Base-by-base conservation (phyloP, 2,329 filamentous ascomycete species). In the Lasiodiplodia sp. region DNA sequence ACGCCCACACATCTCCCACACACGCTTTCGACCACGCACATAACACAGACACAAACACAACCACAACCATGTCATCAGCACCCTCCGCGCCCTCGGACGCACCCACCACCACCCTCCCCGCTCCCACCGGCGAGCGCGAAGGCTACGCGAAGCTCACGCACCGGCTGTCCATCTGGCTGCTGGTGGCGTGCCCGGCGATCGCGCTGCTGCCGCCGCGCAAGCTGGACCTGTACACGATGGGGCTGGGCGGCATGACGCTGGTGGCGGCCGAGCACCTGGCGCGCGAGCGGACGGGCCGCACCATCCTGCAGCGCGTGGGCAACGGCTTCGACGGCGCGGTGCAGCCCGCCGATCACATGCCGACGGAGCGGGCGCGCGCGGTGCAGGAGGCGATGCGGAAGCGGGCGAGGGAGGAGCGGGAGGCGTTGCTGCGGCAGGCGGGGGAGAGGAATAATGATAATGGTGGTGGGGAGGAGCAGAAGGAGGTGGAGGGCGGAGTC, bases 201-300 rank as follows among this genome's bases (percentile, higher is more conserved):
- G 83, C 84, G 58, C 74, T 84, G 18, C 78, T 90, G 11, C 88
- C 88, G 11, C 88, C 88, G 0, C 86, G 88, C 56, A 90, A 90
- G 77, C 77, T 90, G 62, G 88, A 90, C 74, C 73, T 86, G 66
- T 89, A 88, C 78, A 90, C 87, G 21, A 81, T 88, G 72, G 81
- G 81, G 0, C 83, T 90, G 8, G 77, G 82, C 52, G 76, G 81
- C 34, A 82, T 82, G 2, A 86, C 84, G 72, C 76, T 83, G 68
- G 78, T 83, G 40, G 84, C 83, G 10, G 83, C 83, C 11, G 83
- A 86, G 73, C 82, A 87, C 71, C 77, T 87, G 4, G 74, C 78
- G 16, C 78, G 78, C 49, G 78, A 82, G 60, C 78, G 79, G 63
- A 81, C 77, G 34, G 80, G 81, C 6, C 77, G 76, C 23, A 74